Percentiles rank a stretch among this genome's conserved stretches.
phyloP scores from a whole-genome alignment of 805 yeast species.

The Allodekkera sacchari region DNA sequence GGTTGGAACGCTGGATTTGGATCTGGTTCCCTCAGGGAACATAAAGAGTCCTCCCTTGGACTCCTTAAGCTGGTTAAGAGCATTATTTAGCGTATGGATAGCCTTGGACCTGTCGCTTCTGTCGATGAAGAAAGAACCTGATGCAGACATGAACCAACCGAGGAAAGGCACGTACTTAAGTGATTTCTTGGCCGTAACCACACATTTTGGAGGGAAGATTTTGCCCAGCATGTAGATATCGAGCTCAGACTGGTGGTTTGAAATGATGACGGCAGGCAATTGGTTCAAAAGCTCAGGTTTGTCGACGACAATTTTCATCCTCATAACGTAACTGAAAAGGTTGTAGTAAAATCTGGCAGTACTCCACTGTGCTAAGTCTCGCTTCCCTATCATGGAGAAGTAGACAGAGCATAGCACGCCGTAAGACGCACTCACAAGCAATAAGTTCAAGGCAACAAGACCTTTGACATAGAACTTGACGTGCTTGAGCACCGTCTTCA shows the following conservation, averaged over 20 bases:
- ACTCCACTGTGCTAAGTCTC: conserved; percentile 77
- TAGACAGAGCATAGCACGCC: conserved; percentile 72
- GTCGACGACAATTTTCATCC: conserved; percentile 61
- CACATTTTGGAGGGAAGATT: conserved; percentile 79
- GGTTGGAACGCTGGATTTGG: conserved; percentile 58
- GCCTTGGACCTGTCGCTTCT: conserved; percentile 73
- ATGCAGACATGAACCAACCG: conserved; percentile 93
- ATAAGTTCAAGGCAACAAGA: conserved; percentile 41
- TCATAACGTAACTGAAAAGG: conserved; percentile 51
- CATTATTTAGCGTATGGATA: conserved; percentile 61
- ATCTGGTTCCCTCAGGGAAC: conserved; percentile 97
- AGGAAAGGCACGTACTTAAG: conserved; percentile 79
- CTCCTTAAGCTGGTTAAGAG: conserved; percentile 51
- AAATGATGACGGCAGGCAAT: conserved; percentile 70
- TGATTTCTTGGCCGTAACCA: conserved; percentile 86
- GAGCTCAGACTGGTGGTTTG: conserved; percentile 87
- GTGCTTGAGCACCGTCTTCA: conserved; percentile 16
- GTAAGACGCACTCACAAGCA: conserved; percentile 56
- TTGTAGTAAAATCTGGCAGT: conserved; percentile 78
- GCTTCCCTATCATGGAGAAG: conserved; percentile 62
- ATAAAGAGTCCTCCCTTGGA: conserved; percentile 73
- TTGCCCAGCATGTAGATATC: conserved; percentile 79
- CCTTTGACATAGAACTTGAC: conserved; percentile 53
- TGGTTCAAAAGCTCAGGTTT: conserved; percentile 52
- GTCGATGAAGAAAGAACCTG: conserved; percentile 89